Evolutionary conservation across 805 yeast genomes (phyloP), one percentile per base, ranked within the genome.

Genomic region (Yarrowia sp.): DNA sequence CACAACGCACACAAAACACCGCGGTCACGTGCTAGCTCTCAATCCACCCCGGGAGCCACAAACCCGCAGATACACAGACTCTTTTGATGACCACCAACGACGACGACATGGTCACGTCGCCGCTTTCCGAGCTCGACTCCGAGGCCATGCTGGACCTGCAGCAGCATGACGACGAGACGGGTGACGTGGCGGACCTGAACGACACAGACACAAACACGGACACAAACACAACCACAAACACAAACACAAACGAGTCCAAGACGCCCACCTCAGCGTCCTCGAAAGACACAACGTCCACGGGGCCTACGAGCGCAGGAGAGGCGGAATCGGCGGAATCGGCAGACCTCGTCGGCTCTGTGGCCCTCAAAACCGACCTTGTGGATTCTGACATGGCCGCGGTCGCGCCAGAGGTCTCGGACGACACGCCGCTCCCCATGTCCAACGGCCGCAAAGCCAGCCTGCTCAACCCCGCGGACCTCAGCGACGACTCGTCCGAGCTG

Each of bases 401-500:
- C 17, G 36, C 36, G 6, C n/a, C 17, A n/a, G 14, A 10, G 6
- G 36, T 33, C 36, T 3, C 40, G 6, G 40, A 35, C 19, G 40
- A 35, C 40, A 3, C 21, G 21, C 40, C 40, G 21, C 21, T 14
- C 22, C 41, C 43, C 43, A 40, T 21, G n/a, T 40, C 58, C 41
- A 51, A 35, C 58, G 41, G 46, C 46, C 26, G 61, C 5, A 26
- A 54, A 8, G 35, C 33, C 33, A 62, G 52, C 6, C 43, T 62
- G 21, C 59, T 62, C 17, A 62, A 36, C 28, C 48, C 62, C 7
- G 51, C 63, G 7, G 63, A 58, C 63, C 67, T 68, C 35, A 68
- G 67, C 36, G 70, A 68, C 56, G 71, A 68, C 46, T 74, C 73
- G 17, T 77, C 80, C 43, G 88, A 84, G 63, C 79, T 83, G 65